A percentile compares a stretch with the other conserved stretches of the same genome.
Conservation (phyloP, 139 green algal genomes). For the Chlamydomonas sphaeroides region DNA sequence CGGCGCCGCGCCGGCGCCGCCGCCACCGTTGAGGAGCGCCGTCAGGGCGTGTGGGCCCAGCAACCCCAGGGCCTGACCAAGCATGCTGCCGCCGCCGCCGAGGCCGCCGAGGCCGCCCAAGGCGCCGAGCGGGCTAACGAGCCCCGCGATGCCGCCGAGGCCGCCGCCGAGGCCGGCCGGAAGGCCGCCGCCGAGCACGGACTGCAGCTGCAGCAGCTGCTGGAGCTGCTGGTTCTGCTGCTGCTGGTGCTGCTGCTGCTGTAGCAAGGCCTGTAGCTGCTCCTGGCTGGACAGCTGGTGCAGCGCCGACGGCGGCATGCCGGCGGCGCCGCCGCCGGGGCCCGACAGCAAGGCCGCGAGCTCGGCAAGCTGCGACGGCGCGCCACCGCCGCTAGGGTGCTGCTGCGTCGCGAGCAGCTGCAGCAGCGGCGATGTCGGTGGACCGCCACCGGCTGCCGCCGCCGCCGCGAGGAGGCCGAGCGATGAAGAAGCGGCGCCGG, state of each 20-base stretch:
- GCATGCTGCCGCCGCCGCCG: background rate
- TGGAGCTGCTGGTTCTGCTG: background rate
- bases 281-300: background rate
- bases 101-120: background rate
- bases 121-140: background rate
- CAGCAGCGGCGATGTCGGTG: background rate
- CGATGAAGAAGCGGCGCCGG: background rate
- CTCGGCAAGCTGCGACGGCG: background rate
- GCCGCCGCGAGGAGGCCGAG: too few relatives aligned
- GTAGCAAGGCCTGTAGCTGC: background rate
- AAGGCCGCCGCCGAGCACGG: background rate
- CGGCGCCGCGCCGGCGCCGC: background rate
- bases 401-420: background rate
- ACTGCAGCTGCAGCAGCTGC: conserved; percentile 3
- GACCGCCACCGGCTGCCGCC: too few relatives aligned
- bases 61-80: background rate
- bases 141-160: background rate
- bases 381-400: too few relatives aligned
- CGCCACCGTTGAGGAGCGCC: background rate
- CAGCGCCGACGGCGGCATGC: too few relatives aligned
- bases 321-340: background rate
- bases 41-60: background rate
- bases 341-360: background rate
- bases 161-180: background rate
- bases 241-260: conserved; percentile 24